Conservation (phyloP, 768 basidiomycete genomes). For the Auricularia sp. region DNA sequence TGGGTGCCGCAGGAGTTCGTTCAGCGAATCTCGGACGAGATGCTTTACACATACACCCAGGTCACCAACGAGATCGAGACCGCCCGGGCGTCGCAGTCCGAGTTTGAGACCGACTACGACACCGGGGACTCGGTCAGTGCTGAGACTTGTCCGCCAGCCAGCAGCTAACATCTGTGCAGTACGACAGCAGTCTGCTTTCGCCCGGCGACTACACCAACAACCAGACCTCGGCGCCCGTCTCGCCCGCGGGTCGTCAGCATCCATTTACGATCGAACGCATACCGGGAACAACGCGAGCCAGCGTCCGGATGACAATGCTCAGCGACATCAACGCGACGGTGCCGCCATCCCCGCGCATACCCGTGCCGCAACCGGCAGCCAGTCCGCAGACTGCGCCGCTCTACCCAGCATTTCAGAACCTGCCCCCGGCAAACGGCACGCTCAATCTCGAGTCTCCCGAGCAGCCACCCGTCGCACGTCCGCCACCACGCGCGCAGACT, state of each 20-base stretch:
- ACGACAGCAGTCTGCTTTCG: conserved; percentile 32
- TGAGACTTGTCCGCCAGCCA: background rate
- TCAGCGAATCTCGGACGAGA: conserved; percentile 39
- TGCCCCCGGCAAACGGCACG: background rate
- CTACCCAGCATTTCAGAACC: conserved; percentile 5
- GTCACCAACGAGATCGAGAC: conserved; percentile 30
- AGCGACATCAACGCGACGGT: background rate
- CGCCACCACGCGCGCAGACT: background rate
- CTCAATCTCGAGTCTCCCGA: background rate
- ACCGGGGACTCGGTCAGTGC: background rate
- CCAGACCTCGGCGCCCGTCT: background rate
- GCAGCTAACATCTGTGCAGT: conserved; percentile 22
- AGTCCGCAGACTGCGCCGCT: conserved; percentile 14
- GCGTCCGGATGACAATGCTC: background rate
- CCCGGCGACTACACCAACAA: conserved; percentile 17
- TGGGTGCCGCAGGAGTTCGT: conserved; percentile 76
- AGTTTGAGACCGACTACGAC: conserved; percentile 27
- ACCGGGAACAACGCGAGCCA: background rate
- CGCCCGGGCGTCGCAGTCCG: conserved; percentile 25
- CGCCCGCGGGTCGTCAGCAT: background rate
- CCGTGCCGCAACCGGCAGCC: conserved; percentile 7
- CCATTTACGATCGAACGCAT: background rate
- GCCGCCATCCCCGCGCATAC: background rate
- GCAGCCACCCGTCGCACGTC: conserved; percentile 21
- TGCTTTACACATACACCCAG: conserved; percentile 37